Base-by-base conservation (phyloP, 1,139 yeast species). In the Protomyces gravidus region DNA sequence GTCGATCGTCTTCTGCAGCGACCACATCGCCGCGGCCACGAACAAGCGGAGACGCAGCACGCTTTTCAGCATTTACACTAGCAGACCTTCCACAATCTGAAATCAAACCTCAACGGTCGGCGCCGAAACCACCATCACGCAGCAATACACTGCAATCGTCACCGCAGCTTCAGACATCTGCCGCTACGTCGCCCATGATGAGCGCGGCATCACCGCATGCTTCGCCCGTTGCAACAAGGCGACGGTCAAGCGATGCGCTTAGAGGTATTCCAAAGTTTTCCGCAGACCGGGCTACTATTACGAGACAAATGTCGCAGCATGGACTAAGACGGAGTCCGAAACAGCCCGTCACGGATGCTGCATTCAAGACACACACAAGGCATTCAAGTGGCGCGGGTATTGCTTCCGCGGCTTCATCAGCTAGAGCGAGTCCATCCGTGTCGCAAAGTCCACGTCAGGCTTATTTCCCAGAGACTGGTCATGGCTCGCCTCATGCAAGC, bases 121-220 rank as follows among this genome's bases (percentile, higher is more conserved):
- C 62, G 4, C 62, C 62, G 2, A 53, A 49, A 23, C 62, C 62
- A 5, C 62, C 62, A 5, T 36, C 42, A 9, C 42, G 42, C 42
- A 36, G 42, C 42, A 36, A 36, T 9, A 36, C 42, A 13, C 19
- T 36, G 9, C 42, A 36, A 17, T 17, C 17, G 11, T 17, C 42
- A 17, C 13, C 32, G 32, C 17, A 25, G 11, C 27, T 40, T 7
- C 30, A 27, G 30, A 15, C 3, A 27, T 21, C 49, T 7, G 46
- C 21, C 5, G 13, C 30, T 13, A 7, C 32, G 55, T 11, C 28
- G 17, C 32, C 25, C 9, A 11, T 48, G 13, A 19, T 47, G 25
- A 25, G n/a, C 3, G 19, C 3, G 21, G 27, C 3, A 6, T 19
- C 28, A 15, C 26, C 11, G 11, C 56, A 19, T 5, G 15, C 5